A percentile compares a stretch with the other conserved stretches of the same genome.
Evolutionary conservation across 2,329 filamentous ascomycete genomes (phyloP).

Genomic region (Sporothrix schenckii): DNA sequence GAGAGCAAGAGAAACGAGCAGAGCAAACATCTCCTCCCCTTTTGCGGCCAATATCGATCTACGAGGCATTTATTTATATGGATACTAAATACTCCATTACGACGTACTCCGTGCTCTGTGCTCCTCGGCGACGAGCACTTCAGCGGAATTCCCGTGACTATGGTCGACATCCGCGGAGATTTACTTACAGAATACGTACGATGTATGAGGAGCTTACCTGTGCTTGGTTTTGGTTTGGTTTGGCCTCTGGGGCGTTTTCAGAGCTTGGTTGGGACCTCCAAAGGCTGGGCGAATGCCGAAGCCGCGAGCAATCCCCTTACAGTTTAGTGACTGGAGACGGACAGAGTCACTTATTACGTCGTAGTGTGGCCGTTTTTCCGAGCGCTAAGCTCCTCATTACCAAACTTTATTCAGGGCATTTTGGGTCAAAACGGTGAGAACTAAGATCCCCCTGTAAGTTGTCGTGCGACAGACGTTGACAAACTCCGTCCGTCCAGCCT

Average conservation of each 20-base stretch:
- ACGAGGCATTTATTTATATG: too few relatives aligned
- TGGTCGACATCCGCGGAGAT: not conserved
- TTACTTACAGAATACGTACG: not conserved
- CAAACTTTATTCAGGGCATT: not conserved
- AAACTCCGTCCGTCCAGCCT: not conserved
- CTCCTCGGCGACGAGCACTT: not conserved
- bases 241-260: not conserved
- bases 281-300: slow-evolving; percentile 31
- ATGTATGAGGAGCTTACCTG: too few relatives aligned
- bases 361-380: slow-evolving; percentile 16
- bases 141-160: slow-evolving; percentile 7
- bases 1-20: too few relatives aligned
- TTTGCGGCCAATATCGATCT: too few relatives aligned
- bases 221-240: not conserved
- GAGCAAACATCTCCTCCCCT: too few relatives aligned
- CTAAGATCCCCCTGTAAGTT: too few relatives aligned
- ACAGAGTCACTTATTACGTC: too few relatives aligned
- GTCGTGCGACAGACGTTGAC: too few relatives aligned
- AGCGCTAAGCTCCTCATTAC: not conserved
- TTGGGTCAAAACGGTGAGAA: not conserved
- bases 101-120: too few relatives aligned
- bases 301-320: slow-evolving; percentile 26
- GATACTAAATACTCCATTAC: too few relatives aligned
- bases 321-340: not conserved
- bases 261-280: not conserved